These are phyloP conservation scores for Tylopilus plumbeoviolaceoides DNA, from an alignment of 768 basidiomycete species.

Conservation along the genomic window DNA sequence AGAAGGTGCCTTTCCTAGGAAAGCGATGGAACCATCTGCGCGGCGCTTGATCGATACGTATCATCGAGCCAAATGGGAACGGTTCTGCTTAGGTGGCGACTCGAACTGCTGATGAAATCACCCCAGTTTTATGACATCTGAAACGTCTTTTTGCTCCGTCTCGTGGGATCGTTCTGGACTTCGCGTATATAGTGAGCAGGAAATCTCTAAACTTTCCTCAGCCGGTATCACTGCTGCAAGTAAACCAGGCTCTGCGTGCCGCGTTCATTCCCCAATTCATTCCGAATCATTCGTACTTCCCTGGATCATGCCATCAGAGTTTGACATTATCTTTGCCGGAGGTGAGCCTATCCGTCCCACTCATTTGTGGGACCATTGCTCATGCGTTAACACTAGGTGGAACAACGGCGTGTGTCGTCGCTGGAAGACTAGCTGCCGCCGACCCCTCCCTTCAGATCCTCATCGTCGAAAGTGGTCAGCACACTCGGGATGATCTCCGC, in stretches of 20 bases:
- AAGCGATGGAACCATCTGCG: too few relatives aligned
- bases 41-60: too few relatives aligned
- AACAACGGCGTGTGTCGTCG: slow-evolving; percentile 52
- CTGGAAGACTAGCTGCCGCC: slow-evolving; percentile 46
- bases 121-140: too few relatives aligned
- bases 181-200: not conserved
- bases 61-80: too few relatives aligned
- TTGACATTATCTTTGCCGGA: slow-evolving; percentile 57
- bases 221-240: too few relatives aligned
- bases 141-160: not conserved
- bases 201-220: too few relatives aligned
- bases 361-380: not conserved
- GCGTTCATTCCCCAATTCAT: too few relatives aligned
- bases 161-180: not conserved
- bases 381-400: slow-evolving; percentile 33
- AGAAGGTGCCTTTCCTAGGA: too few relatives aligned
- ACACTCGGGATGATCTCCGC: slow-evolving; percentile 40
- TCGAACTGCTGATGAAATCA: too few relatives aligned
- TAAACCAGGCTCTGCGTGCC: too few relatives aligned
- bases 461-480: slow-evolving; percentile 55
- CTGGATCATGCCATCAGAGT: slow-evolving; percentile 6
- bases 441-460: slow-evolving; percentile 55
- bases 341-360: slow-evolving; percentile 30
- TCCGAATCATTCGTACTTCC: too few relatives aligned
- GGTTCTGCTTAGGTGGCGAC: too few relatives aligned